phyloP scores from a whole-genome alignment of 139 green algal genomes.

The Tetradesmus obliquus region DNA sequence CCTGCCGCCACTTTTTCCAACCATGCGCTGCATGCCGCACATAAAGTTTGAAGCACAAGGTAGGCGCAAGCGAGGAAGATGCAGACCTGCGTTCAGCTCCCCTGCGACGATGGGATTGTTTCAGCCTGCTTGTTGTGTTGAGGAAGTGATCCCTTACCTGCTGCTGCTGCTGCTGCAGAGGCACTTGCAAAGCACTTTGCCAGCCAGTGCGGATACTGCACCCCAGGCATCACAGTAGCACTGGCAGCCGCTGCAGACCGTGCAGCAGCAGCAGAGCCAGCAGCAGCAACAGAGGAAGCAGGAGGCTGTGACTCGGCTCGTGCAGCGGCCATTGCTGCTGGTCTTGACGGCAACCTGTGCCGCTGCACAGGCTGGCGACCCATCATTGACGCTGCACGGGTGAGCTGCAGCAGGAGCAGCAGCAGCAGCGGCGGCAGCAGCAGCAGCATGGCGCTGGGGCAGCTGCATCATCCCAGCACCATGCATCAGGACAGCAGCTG shows the following conservation, averaged over 20 bases:
- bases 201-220: constrained; percentile 78
- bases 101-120: no score
- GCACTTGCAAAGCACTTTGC: constrained; percentile 9
- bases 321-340: constrained; percentile 15
- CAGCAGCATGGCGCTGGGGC: neutral
- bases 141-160: no score
- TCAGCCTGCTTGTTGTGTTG: no score
- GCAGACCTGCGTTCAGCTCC: no score
- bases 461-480: neutral
- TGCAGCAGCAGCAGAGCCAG: constrained; percentile 25
- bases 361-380: constrained; percentile 85
- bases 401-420: constrained; percentile 22
- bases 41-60: no score
- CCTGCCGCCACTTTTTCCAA: no score
- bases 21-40: no score
- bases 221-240: constrained; percentile 78
- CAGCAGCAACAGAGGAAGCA: neutral
- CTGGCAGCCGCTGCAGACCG: constrained; percentile 51
- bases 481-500: neutral
- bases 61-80: no score
- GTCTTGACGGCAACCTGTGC: constrained; percentile 86
- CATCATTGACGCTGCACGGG: constrained; percentile 76
- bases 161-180: constrained; percentile 12
- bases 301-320: constrained; percentile 8
- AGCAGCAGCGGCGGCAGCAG: neutral